A percentile compares a stretch with the other conserved stretches of the same genome.
Evolutionary conservation across 345 rosid genomes (phyloP).

Genomic region (Acer saccharum): DNA sequence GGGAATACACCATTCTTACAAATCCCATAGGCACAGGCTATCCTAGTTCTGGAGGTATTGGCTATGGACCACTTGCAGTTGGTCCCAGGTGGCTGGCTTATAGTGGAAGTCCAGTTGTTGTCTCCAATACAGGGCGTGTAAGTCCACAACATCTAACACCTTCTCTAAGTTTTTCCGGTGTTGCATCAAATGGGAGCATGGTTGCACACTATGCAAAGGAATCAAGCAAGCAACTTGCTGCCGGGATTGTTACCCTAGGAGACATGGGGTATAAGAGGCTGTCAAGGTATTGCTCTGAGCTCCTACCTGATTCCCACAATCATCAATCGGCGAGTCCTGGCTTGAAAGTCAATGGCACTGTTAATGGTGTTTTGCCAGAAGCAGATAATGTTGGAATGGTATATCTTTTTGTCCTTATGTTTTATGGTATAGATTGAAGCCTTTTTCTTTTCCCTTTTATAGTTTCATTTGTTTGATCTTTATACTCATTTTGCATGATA

Average conservation of each 20-base stretch:
- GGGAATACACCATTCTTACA: slow-evolving; percentile 63
- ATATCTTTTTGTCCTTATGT: slow-evolving; percentile 22
- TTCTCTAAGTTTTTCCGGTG: slow-evolving; percentile 53
- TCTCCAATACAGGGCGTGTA: slow-evolving; percentile 51
- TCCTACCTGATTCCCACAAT: slow-evolving; percentile 63
- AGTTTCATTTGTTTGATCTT: background rate
- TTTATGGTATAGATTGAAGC: slow-evolving; percentile 8
- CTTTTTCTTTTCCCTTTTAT: background rate
- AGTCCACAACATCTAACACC: slow-evolving; percentile 65
- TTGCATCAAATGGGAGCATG: slow-evolving; percentile 52
- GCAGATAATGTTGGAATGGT: slow-evolving; percentile 89
- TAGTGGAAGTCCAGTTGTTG: slow-evolving; percentile 67
- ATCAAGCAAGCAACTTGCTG: slow-evolving; percentile 87
- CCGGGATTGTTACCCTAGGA: slow-evolving; percentile 86
- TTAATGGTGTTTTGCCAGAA: slow-evolving; percentile 58
- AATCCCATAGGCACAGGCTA: slow-evolving; percentile 52
- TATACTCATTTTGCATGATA: background rate
- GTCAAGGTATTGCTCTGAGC: slow-evolving; percentile 73
- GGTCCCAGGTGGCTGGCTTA: slow-evolving; percentile 97
- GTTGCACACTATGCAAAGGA: slow-evolving; percentile 85
- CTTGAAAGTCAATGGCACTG: slow-evolving; percentile 53
- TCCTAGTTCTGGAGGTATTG: slow-evolving; percentile 63
- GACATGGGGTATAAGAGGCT: slow-evolving; percentile 78
- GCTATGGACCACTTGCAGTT: slow-evolving; percentile 94
- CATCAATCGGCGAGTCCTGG: slow-evolving; percentile 52